Percentiles rank a stretch among this genome's conserved stretches.
Conservation (phyloP, 2,329 filamentous ascomycete genomes). For the Annulohypoxylon truncatum region DNA sequence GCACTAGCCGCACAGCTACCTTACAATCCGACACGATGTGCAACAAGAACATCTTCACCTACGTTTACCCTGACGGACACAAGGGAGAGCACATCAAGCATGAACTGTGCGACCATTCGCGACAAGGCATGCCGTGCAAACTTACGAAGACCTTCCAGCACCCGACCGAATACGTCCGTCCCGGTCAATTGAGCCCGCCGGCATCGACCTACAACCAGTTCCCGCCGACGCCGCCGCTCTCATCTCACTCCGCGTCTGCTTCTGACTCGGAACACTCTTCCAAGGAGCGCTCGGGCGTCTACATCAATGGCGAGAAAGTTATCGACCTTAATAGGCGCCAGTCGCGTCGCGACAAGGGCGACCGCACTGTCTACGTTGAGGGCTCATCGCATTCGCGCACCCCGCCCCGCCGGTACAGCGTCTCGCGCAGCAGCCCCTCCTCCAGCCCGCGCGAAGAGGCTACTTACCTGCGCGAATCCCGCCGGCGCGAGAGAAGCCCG, state of each 20-base stretch:
- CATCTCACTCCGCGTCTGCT: conserved; percentile 48
- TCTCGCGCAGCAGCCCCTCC: conserved; percentile 56
- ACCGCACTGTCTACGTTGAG: conserved; percentile 60
- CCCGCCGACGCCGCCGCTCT: conserved; percentile 56
- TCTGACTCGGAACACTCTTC: conserved; percentile 49
- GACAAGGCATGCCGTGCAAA: conserved; percentile 56
- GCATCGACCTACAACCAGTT: conserved; percentile 51
- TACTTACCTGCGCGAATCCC: conserved; percentile 28
- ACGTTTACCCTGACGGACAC: conserved; percentile 60
- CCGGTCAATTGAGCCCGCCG: conserved; percentile 46
- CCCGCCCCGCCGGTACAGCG: conserved; percentile 57
- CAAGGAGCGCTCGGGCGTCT: conserved; percentile 52
- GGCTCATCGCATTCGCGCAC: conserved; percentile 59
- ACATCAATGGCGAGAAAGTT: conserved; percentile 54
- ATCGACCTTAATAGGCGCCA: conserved; percentile 49
- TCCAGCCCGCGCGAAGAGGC: conserved; percentile 51
- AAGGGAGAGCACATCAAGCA: conserved; percentile 51
- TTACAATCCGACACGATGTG: conserved; percentile 59
- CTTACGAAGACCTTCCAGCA: conserved; percentile 57
- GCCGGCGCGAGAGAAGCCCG: conserved; percentile 41
- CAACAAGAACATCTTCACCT: conserved; percentile 60
- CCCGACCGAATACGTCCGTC: conserved; percentile 49
- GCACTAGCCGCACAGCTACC: conserved; percentile 44
- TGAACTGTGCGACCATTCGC: conserved; percentile 54
- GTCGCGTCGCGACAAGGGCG: conserved; percentile 51